Percentiles rank a stretch among this genome's conserved stretches.
These are phyloP conservation scores for Pythium utonaiense DNA, from an alignment of 352 stramenopile species.

Conservation along the genomic window DNA sequence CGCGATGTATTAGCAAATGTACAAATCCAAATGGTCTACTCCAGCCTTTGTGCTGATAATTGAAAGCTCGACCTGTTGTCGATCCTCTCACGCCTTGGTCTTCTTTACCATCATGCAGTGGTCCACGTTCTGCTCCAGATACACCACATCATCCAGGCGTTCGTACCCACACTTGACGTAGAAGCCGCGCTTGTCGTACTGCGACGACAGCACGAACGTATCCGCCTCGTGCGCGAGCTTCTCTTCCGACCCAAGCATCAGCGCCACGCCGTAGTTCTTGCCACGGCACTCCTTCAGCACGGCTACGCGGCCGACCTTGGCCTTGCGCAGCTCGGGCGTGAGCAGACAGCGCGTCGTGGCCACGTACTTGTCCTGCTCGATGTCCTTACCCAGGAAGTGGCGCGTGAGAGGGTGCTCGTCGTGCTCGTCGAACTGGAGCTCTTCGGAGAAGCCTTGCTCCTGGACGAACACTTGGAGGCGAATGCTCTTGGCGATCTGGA, in stretches of 20 bases:
- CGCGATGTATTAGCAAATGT: conserved; percentile 1
- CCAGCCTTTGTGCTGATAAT: neutral
- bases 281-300: conserved; percentile 53
- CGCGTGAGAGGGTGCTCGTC: conserved; percentile 41
- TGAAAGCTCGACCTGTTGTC: neutral
- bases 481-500: conserved; percentile 40
- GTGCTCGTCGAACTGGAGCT: conserved; percentile 39
- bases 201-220: conserved; percentile 40
- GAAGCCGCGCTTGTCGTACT: conserved; percentile 53
- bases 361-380: conserved; percentile 48
- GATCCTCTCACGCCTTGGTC: conserved; percentile 8
- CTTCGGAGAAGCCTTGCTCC: conserved; percentile 37
- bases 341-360: conserved; percentile 46
- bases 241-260: conserved; percentile 42
- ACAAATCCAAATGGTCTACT: conserved; percentile 1
- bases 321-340: conserved; percentile 27
- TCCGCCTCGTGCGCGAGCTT: conserved; percentile 29
- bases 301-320: conserved; percentile 52
- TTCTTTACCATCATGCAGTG: conserved; percentile 38
- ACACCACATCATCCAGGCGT: conserved; percentile 43
- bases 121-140: conserved; percentile 45
- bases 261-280: conserved; percentile 40
- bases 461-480: conserved; percentile 50
- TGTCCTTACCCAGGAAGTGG: conserved; percentile 54
- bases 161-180: conserved; percentile 69